A percentile compares a stretch with the other conserved stretches of the same genome.
Evolutionary conservation across 1,284 basidiomycete genomes (phyloP).

Genomic region (Abortiporus biennis): DNA sequence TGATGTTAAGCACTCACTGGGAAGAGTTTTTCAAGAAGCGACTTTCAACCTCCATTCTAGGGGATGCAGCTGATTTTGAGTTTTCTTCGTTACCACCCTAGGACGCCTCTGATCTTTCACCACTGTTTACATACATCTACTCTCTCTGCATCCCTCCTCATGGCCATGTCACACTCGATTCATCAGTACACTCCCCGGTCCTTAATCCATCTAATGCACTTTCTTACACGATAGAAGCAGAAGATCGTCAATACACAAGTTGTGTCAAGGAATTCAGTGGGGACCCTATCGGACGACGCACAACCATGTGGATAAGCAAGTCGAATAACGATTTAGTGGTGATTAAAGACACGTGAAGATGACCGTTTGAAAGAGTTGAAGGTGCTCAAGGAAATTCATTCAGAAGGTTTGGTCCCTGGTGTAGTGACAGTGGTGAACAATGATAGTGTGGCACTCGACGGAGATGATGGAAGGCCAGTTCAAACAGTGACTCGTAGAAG

Average conservation of each 20-base stretch:
- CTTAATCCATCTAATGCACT: neutral
- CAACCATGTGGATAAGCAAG: too few species aligned
- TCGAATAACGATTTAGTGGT: neutral
- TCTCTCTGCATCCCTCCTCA: conserved; percentile 9
- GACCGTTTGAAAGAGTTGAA: neutral
- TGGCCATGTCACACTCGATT: too few species aligned
- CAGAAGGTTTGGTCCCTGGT: conserved; percentile 5
- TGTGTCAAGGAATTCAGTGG: too few species aligned
- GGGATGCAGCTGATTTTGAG: too few species aligned
- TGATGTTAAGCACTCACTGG: too few species aligned
- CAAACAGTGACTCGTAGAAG: neutral
- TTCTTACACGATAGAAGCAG: neutral
- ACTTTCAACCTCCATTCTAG: too few species aligned
- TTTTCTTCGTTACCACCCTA: too few species aligned
- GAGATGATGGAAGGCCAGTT: neutral
- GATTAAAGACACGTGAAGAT: neutral
- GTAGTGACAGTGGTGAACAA: too few species aligned
- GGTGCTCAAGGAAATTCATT: conserved; percentile 4
- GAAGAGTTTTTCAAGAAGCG: too few species aligned
- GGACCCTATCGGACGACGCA: too few species aligned
- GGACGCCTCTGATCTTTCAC: neutral
- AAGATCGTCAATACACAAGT: neutral
- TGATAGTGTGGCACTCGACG: neutral
- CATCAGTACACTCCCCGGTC: neutral
- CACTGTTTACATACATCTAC: conserved; percentile 6